Evolutionary conservation across 202 grass and related monocot species (phyloP), one percentile per base, ranked within the genome.

Genomic region (Hordeum pubiflorum): DNA sequence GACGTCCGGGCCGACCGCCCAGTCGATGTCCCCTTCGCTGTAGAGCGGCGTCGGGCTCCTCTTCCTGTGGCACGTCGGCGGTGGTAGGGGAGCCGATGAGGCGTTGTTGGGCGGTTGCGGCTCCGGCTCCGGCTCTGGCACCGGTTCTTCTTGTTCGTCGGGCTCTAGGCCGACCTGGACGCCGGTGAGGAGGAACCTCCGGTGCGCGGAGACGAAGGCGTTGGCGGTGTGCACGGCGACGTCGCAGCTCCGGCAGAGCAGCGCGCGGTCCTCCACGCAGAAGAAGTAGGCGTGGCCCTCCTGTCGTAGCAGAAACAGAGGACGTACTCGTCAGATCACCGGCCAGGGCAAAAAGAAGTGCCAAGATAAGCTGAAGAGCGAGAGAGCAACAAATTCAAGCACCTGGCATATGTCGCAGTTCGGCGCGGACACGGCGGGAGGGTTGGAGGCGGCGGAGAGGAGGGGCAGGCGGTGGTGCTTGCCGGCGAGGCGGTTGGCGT

Each of bases 391-490:
- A 3, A 7, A 24, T 70, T 7, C 20, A 13, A 63, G 3, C 29
- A 97, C 95, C 95, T 99, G 96, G 88, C 96, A 99, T 84, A 99
- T 93, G 90, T 99, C 96, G 81, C 96, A 96, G 60, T 60, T 89
- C 0, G 96, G 96, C 3, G 63, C 36, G 24, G 84, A 14, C 44
- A 27, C 46, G 20, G 73, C 76, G 77, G 15, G 41, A 9, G 40
- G 68, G 66, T 23, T 14, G 62, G 65, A 58, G n/a, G 22, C 32
- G 52, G 66, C 58, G 1, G 86, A 71, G 12, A 85, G 79, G 63
- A 99, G 86, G 7, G 89, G 83, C 2, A 96, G 58, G 67, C 92
- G 90, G 81, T 91, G 87, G 86, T 99, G 96, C 83, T 99, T 99
- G 23, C 96, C 90, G 46, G 92, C 92, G 37, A 99, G 90, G 77